A percentile compares a stretch with the other conserved stretches of the same genome.
These are phyloP conservation scores for Teratosphaeria nubilosa DNA, from an alignment of 2,329 filamentous ascomycete species.

Conservation along the genomic window DNA sequence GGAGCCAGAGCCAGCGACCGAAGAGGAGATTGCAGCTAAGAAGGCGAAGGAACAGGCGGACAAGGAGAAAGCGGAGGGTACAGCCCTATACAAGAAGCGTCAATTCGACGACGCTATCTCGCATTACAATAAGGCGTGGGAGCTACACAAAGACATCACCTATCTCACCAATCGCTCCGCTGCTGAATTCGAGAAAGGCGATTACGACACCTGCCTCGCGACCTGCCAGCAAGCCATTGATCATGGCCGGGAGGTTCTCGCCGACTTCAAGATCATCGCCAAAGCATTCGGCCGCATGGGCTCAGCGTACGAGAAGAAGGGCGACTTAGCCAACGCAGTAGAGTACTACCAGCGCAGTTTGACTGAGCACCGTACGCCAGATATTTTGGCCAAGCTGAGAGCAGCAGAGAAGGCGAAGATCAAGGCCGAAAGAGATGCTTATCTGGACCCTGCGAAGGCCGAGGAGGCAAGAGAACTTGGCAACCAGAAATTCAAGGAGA, in stretches of 20 bases:
- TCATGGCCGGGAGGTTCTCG: slow-evolving; percentile 77
- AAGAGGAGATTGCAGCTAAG: slow-evolving; percentile 73
- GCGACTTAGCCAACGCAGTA: slow-evolving; percentile 68
- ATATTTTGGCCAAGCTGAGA: slow-evolving; percentile 86
- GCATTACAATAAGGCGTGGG: slow-evolving; percentile 94
- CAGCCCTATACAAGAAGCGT: slow-evolving; percentile 95
- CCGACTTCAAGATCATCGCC: slow-evolving; percentile 96
- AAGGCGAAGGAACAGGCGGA: slow-evolving; percentile 90
- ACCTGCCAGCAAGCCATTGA: slow-evolving; percentile 79
- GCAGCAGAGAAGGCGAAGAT: slow-evolving; percentile 79
- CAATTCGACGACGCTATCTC: slow-evolving; percentile 90
- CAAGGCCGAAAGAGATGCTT: slow-evolving; percentile 64
- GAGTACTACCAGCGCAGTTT: slow-evolving; percentile 88
- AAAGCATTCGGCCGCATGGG: slow-evolving; percentile 97
- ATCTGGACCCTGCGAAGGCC: slow-evolving; percentile 82
- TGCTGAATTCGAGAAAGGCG: slow-evolving; percentile 91
- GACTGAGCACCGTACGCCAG: slow-evolving; percentile 92
- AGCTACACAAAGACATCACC: slow-evolving; percentile 87
- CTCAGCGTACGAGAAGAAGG: slow-evolving; percentile 82
- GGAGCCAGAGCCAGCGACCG: slow-evolving; percentile 61
- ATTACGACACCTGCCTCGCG: slow-evolving; percentile 79
- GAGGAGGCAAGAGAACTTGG: slow-evolving; percentile 92
- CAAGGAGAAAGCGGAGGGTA: slow-evolving; percentile 87
- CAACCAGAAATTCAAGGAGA: slow-evolving; percentile 94
- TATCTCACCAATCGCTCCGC: slow-evolving; percentile 96